Base-by-base conservation (phyloP, 2,329 filamentous ascomycete species). In the Fusarium duplospermum region DNA sequence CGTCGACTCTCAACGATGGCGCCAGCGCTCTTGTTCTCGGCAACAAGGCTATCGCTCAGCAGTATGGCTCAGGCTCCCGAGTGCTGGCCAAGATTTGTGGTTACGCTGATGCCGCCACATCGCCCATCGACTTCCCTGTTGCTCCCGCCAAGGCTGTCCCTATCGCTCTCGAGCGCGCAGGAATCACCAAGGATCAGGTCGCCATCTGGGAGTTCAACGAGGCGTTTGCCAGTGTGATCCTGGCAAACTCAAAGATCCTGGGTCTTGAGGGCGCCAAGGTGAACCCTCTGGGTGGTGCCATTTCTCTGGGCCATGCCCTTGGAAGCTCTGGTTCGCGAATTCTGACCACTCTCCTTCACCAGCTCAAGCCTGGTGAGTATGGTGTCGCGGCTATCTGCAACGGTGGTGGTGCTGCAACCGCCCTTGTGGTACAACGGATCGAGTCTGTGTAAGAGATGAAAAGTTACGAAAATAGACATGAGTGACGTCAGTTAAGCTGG, bases 121-220 rank as follows among this genome's bases (percentile, higher is more conserved):
- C 97, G 75, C 89, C 96, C 0, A 93, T 98, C 38, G 96, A 99
- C 84, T 99, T 99, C 86, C 95, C 96, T 16, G 87, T 98, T 52
- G 96, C 96, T 2, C 96, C 96, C 1, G 89, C 96, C 42, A 95
- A 97, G 83, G 96, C 96, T 6, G 96, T 98, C 0, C 95, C 96
- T 4, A 91, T 98, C 78, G 95, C 95, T 13, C 88, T 99, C 60
- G 90, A 95, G 83, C 90, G 95, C 66, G 96, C 96, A 1, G 95
- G 96, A 13, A 95, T 99, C 76, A 94, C 91, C 74, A 94, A 95
- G 84, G 93, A 97, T 56, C 93, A 98, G 82, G 94, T 99, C 54
- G 92, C 96, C 6, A 86, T 98, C 24, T 98, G 96, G 96, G 96
- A 98, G 83, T 98, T 99, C 84, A 99, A 99, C 83, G 96, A 99